Evolutionary conservation across 345 rosid species (phyloP).

Genomic region (Citrus australasica): DNA sequence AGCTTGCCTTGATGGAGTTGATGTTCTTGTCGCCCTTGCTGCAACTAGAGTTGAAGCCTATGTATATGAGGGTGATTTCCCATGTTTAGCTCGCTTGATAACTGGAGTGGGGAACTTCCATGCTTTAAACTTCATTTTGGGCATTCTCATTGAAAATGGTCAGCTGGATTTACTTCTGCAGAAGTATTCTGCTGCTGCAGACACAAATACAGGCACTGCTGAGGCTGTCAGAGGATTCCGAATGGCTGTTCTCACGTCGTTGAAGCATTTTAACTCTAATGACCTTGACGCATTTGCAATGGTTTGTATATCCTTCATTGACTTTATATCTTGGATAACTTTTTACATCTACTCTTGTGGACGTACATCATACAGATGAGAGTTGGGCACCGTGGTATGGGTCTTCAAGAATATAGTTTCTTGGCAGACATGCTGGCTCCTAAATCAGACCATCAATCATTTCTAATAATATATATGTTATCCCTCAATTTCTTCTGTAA

Average conservation of each 20-base stretch:
- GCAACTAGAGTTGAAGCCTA: slow-evolving; percentile 95
- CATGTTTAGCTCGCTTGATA: slow-evolving; percentile 90
- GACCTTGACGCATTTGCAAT: slow-evolving; percentile 89
- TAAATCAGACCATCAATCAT: neutral
- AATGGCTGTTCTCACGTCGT: slow-evolving; percentile 92
- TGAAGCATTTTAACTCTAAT: slow-evolving; percentile 85
- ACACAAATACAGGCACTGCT: slow-evolving; percentile 65
- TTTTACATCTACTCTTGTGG: neutral
- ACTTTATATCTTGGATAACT: neutral
- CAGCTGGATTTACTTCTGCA: slow-evolving; percentile 95
- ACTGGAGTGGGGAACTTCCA: slow-evolving; percentile 97
- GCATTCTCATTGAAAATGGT: slow-evolving; percentile 92
- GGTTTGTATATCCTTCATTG: slow-evolving; percentile 43
- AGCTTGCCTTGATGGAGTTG: slow-evolving; percentile 98
- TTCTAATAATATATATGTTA: neutral
- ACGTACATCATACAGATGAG: neutral
- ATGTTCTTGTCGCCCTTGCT: slow-evolving; percentile 97
- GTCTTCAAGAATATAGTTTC: neutral
- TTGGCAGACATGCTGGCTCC: neutral
- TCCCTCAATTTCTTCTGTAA: neutral
- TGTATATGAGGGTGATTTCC: slow-evolving; percentile 90
- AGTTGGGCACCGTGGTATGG: neutral
- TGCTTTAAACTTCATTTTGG: slow-evolving; percentile 89
- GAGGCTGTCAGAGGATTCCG: slow-evolving; percentile 93
- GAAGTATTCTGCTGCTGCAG: slow-evolving; percentile 91